A percentile compares a stretch with the other conserved stretches of the same genome.
phyloP scores from a whole-genome alignment of 2,329 filamentous ascomycete genomes.

The Anthostomella pinea region DNA sequence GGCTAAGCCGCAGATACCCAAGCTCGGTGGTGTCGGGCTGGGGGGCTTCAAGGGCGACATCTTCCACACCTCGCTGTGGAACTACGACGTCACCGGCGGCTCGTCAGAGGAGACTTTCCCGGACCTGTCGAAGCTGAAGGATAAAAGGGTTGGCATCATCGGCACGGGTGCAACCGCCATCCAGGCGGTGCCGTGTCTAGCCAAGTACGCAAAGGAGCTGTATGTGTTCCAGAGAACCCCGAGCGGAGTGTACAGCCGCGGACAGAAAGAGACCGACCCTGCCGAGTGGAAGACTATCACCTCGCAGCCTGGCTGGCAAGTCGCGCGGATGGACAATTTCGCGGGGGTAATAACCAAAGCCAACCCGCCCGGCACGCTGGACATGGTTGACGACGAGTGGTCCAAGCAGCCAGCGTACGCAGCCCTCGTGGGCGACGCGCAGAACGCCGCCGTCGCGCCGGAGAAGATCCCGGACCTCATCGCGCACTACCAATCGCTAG shows the following conservation, averaged over 20 bases:
- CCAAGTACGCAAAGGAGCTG: conserved; percentile 46
- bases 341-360: conserved; percentile 35
- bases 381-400: conserved; percentile 52
- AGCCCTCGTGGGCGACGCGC: conserved; percentile 35
- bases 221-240: conserved; percentile 59
- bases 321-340: conserved; percentile 44
- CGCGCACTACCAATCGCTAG: conserved; percentile 36
- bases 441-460: conserved; percentile 30
- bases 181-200: conserved; percentile 43
- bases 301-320: conserved; percentile 46
- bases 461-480: conserved; percentile 37
- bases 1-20: conserved; percentile 40
- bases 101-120: conserved; percentile 33
- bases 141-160: conserved; percentile 46
- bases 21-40: conserved; percentile 36
- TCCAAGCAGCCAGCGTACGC: conserved; percentile 38
- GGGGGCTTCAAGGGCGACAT: conserved; percentile 40
- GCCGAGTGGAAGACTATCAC: conserved; percentile 39
- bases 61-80: conserved; percentile 47
- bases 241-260: conserved; percentile 21
- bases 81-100: conserved; percentile 43
- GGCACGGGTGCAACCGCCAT: conserved; percentile 50
- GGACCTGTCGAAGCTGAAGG: conserved; percentile 42
- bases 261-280: conserved; percentile 32
- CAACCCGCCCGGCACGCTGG: conserved; percentile 29